These are phyloP conservation scores for Lepraria neglecta DNA, from an alignment of 495 filamentous ascomycete species.

Conservation along the genomic window DNA sequence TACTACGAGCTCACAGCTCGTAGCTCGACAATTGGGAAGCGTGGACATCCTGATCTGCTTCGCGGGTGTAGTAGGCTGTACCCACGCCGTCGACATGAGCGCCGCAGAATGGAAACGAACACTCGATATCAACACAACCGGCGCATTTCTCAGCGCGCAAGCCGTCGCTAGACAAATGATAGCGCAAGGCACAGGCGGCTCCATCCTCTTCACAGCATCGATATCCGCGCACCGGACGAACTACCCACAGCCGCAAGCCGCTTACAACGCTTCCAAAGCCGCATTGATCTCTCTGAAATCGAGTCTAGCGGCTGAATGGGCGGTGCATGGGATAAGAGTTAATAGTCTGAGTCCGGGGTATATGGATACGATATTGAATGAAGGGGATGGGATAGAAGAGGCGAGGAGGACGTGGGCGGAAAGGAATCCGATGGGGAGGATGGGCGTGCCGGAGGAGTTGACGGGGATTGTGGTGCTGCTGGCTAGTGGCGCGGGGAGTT, in stretches of 20 bases:
- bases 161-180: conserved; percentile 49
- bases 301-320: conserved; percentile 44
- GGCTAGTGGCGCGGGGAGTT: conserved; percentile 54
- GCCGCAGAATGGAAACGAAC: conserved; percentile 51
- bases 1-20: conserved; percentile 38
- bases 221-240: conserved; percentile 57
- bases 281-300: conserved; percentile 34
- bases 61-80: conserved; percentile 59
- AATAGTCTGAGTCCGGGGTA: conserved; percentile 70
- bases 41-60: conserved; percentile 58
- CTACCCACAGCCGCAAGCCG: conserved; percentile 40
- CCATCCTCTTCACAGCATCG: conserved; percentile 58
- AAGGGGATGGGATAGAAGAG: conserved; percentile 51
- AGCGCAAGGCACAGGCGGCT: conserved; percentile 41
- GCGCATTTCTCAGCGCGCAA: conserved; percentile 58
- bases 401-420: conserved; percentile 51
- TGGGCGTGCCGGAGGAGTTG: conserved; percentile 59
- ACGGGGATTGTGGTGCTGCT: conserved; percentile 62
- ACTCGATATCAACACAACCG: conserved; percentile 62
- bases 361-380: conserved; percentile 77
- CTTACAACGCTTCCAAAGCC: conserved; percentile 42
- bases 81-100: conserved; percentile 50
- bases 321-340: conserved; percentile 55
- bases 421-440: conserved; percentile 63
- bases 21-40: conserved; percentile 40